Evolutionary conservation across 768 basidiomycete genomes (phyloP).

Genomic region (Cystofilobasidium macerans): DNA sequence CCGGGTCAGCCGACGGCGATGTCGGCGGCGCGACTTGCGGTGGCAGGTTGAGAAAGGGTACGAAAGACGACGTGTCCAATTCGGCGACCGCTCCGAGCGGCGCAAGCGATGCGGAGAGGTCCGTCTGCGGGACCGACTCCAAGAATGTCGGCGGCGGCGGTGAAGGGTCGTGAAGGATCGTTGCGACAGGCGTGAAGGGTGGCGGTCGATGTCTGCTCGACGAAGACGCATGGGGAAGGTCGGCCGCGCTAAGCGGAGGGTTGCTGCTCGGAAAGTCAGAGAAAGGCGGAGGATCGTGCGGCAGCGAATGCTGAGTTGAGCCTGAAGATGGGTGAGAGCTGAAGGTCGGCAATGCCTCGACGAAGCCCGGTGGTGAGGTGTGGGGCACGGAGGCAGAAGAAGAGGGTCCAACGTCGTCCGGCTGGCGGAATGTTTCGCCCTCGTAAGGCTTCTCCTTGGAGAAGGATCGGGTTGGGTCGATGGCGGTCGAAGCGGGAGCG

Average conservation of each 20-base stretch:
- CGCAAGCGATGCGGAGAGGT: not conserved
- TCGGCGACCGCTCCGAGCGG: not conserved
- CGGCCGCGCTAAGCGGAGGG: too few relatives aligned
- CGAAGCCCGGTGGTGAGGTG: not conserved
- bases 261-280: constrained; percentile 13
- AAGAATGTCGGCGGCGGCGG: constrained; percentile 13
- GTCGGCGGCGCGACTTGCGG: not conserved
- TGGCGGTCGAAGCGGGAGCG: too few relatives aligned
- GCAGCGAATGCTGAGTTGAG: not conserved
- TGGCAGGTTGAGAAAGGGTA: not conserved
- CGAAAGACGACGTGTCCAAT: not conserved
- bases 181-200: not conserved
- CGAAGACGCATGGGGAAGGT: not conserved
- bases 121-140: not conserved
- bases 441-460: constrained; percentile 9
- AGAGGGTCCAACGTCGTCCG: constrained; percentile 8
- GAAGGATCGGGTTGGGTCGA: too few relatives aligned
- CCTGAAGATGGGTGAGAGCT: not conserved
- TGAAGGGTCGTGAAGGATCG: not conserved
- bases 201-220: constrained; percentile 1
- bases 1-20: constrained; percentile 1
- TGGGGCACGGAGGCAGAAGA: not conserved
- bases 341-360: not conserved
- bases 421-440: constrained; percentile 15
- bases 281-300: constrained; percentile 23